A percentile compares a stretch with the other conserved stretches of the same genome.
Evolutionary conservation across 2,329 filamentous ascomycete species (phyloP).

Genomic region (Colletotrichum salicis): DNA sequence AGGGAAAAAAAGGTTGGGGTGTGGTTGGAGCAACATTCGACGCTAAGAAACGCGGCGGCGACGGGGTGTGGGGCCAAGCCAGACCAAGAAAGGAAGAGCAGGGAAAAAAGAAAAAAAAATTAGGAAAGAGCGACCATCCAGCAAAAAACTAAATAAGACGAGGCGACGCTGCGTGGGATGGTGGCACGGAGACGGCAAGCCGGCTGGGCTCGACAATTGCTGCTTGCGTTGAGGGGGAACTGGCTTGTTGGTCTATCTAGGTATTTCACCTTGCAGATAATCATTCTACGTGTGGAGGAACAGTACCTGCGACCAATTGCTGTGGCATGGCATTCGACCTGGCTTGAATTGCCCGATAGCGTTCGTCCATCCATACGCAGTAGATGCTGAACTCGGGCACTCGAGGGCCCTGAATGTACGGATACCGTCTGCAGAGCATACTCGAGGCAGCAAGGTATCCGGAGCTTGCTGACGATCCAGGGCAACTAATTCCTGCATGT

Average conservation of each 20-base stretch:
- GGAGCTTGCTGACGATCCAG: neutral
- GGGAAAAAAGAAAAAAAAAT: neutral
- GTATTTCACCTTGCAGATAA: no score
- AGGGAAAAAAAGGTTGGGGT: conserved; percentile 7
- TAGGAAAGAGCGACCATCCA: neutral
- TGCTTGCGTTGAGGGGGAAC: conserved; percentile 28
- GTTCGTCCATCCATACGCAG: neutral
- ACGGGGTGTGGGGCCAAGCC: neutral
- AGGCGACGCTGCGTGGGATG: conserved; percentile 27
- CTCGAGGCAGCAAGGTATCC: neutral
- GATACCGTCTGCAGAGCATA: neutral
- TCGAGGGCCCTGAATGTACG: neutral
- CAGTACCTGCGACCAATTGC: neutral
- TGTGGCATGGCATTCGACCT: neutral
- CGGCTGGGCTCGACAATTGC: conserved; percentile 16
- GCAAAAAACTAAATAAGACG: neutral
- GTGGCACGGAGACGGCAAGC: conserved; percentile 35
- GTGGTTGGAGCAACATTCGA: neutral
- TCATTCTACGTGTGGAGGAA: no score
- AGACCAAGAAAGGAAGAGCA: conserved; percentile 8
- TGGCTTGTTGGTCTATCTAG: no score
- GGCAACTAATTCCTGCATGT: neutral
- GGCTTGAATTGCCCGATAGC: neutral
- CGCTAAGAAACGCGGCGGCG: neutral
- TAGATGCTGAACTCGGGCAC: neutral